phyloP scores from a whole-genome alignment of 1,284 basidiomycete species.

The Cutaneotrichosporon mucoides region DNA sequence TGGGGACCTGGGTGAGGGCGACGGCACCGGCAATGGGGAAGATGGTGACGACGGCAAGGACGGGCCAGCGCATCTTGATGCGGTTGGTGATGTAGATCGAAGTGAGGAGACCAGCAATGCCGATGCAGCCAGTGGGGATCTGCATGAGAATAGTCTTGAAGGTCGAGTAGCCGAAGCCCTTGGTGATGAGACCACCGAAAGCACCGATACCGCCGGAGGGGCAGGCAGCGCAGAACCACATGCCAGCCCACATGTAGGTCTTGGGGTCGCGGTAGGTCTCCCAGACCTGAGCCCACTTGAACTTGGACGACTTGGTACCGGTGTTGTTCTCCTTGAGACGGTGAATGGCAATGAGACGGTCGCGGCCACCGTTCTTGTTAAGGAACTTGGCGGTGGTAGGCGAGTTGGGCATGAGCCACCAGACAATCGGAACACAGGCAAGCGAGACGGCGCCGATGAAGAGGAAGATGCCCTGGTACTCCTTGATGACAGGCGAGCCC shows the following conservation, averaged over 20 bases:
- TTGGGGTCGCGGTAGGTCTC: constrained; percentile 47
- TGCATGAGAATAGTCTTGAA: constrained; percentile 47
- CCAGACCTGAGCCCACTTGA: constrained; percentile 47
- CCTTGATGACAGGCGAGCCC: constrained; percentile 17
- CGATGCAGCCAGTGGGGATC: constrained; percentile 54
- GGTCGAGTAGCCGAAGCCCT: constrained; percentile 42
- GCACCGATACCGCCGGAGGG: constrained; percentile 47
- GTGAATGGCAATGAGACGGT: constrained; percentile 46
- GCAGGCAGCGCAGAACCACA: constrained; percentile 40
- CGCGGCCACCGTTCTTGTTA: constrained; percentile 29
- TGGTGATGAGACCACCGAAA: constrained; percentile 45
- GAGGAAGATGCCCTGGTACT: constrained; percentile 53
- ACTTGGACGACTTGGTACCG: constrained; percentile 43
- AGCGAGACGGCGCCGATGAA: constrained; percentile 55
- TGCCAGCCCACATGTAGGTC: constrained; percentile 35
- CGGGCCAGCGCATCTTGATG: constrained; percentile 55
- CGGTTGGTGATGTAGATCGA: constrained; percentile 52
- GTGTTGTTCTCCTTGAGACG: constrained; percentile 48
- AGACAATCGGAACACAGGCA: constrained; percentile 52
- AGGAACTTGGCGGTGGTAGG: constrained; percentile 46
- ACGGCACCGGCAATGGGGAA: constrained; percentile 44
- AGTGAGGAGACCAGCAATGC: constrained; percentile 51
- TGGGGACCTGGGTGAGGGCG: constrained; percentile 31
- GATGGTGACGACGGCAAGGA: constrained; percentile 47
- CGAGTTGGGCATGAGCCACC: constrained; percentile 48